phyloP scores from a whole-genome alignment of 148 eudicot genomes.

The Hydrangea macrophylla region DNA sequence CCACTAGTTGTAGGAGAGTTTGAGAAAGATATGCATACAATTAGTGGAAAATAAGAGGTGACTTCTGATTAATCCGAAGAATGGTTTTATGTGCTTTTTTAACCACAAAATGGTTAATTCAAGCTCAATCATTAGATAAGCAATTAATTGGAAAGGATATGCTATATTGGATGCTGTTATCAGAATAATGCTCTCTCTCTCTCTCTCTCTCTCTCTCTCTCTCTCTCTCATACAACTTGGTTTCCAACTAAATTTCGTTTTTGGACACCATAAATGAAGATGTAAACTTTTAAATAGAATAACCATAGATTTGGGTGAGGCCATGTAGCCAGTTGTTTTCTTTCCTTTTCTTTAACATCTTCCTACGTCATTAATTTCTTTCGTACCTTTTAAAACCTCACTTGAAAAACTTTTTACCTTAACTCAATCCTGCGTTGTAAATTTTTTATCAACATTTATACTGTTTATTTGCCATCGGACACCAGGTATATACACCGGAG shows the following conservation, averaged over 20 bases:
- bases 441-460: slow-evolving; percentile 10
- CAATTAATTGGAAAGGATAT: too few species aligned
- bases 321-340: neutral
- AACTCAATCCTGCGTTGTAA: neutral
- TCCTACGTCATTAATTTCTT: neutral
- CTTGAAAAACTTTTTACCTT: neutral
- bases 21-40: too few species aligned
- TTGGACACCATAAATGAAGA: too few species aligned
- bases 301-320: neutral
- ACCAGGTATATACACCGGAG: slow-evolving; percentile 80
- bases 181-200: neutral
- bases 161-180: too few species aligned
- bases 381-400: neutral
- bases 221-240: neutral
- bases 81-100: too few species aligned
- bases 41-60: too few species aligned
- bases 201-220: neutral
- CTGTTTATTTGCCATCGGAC: slow-evolving; percentile 5
- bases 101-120: too few species aligned
- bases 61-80: too few species aligned
- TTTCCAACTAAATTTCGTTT: too few species aligned
- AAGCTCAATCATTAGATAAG: too few species aligned
- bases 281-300: neutral
- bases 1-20: too few species aligned
- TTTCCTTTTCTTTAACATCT: neutral